Percentiles rank a stretch among this genome's conserved stretches.
Evolutionary conservation across 2,329 filamentous ascomycete genomes (phyloP).

Genomic region (Alternaria brassicicola): DNA sequence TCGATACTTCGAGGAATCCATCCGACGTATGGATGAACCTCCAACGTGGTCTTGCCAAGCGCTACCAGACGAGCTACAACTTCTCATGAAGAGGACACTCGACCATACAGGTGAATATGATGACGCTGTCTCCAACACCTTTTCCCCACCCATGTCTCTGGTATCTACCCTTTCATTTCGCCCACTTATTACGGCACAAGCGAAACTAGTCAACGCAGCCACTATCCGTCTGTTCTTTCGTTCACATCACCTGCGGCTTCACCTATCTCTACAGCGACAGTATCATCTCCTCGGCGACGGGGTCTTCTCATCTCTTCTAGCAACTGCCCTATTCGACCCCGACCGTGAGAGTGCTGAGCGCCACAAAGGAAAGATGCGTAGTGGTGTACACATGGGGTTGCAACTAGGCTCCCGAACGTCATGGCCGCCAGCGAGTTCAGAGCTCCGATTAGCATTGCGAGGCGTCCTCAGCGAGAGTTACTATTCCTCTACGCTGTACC

Average conservation of each 20-base stretch:
- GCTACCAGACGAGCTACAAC: constrained; percentile 38
- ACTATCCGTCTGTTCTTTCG: constrained; percentile 79
- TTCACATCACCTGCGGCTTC: constrained; percentile 71
- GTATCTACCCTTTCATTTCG: constrained; percentile 75
- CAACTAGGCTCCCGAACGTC: constrained; percentile 79
- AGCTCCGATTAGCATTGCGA: constrained; percentile 87
- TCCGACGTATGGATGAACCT: constrained; percentile 31
- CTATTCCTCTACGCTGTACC: constrained; percentile 47
- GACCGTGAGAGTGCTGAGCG: constrained; percentile 81
- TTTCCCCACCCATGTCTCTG: constrained; percentile 61
- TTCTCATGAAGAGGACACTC: constrained; percentile 31
- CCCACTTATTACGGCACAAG: constrained; percentile 75
- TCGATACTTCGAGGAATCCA: constrained; percentile 37
- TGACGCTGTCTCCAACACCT: constrained; percentile 16
- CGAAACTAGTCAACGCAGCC: constrained; percentile 75
- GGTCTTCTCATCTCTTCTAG: constrained; percentile 78
- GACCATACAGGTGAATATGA: not conserved
- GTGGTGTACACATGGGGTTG: constrained; percentile 74
- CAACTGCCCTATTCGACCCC: constrained; percentile 83
- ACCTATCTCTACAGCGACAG: constrained; percentile 75
- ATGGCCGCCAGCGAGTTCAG: constrained; percentile 94
- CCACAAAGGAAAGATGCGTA: constrained; percentile 68
- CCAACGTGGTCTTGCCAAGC: constrained; percentile 19
- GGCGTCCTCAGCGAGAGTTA: constrained; percentile 82
- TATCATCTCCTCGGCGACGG: constrained; percentile 88